Base-by-base conservation (phyloP, 805 yeast species). In the Saccharomycopsis synnaedendra region DNA sequence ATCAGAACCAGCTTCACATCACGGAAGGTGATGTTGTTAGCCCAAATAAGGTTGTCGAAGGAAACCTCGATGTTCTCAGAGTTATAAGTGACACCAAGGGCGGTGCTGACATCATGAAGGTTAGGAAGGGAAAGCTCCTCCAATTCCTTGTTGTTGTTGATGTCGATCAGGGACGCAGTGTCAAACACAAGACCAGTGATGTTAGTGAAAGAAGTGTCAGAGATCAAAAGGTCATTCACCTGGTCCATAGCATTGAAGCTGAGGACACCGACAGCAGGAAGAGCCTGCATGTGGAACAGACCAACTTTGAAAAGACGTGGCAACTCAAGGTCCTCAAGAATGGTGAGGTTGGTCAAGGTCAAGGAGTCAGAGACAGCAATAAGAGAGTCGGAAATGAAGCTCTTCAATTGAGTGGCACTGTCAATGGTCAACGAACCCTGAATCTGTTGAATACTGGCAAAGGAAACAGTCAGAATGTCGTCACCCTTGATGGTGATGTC, bases 61-160 rank as follows among this genome's bases (percentile, higher is more conserved):
- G 69, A 56, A 56, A 82, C 82, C 55, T 75, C 79, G 52, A 85
- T 87, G 52, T 75, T 70, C 54, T 80, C 80, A 63, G 95, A 84
- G 74, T 93, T 93, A 74, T 75, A 84, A 55, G 96, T 79, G 63
- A 93, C 80, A 59, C 82, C 78, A 60, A 93, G 74, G 54, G 80
- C 64, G 64, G 77, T 77, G 53, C 90, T 76, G 55, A 88, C 93
- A 51, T 83, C 68, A 66, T 79, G 67, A 64, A 90, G 75, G 29
- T 19, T 34, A 54, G 77, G 78, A 46, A 90, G 80, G 63, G 82
- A 75, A 58, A 84, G 76, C 51, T 85, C 66, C 57, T 72, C 77
- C 66, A 93, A 77, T 64, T 81, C 76, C 57, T 66, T 70, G 80
- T 93, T 93, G 83, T 93, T 93, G 88, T 88, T 89, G 61, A 93